phyloP scores from a whole-genome alignment of 2,329 filamentous ascomycete species.

The Diaporthe velutina region DNA sequence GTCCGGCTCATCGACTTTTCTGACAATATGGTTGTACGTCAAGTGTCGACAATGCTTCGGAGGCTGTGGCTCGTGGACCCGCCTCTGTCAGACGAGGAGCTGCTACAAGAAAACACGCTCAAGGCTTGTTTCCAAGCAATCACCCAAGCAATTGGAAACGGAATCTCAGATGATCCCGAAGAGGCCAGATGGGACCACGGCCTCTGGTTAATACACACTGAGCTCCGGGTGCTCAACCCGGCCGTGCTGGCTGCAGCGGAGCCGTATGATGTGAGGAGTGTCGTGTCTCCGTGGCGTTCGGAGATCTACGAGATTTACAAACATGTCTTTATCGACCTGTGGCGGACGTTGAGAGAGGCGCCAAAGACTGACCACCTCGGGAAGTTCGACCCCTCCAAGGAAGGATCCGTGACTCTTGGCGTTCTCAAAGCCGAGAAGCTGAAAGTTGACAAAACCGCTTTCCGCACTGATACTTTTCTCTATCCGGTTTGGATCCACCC shows the following conservation, averaged over 20 bases:
- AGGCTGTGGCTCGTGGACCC: constrained; percentile 40
- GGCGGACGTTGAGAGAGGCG: constrained; percentile 29
- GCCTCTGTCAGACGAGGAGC: constrained; percentile 35
- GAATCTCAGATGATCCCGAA: constrained; percentile 27
- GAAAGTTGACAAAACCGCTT: constrained; percentile 28
- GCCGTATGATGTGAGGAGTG: constrained; percentile 32
- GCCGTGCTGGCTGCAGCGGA: constrained; percentile 2
- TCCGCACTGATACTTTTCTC: constrained; percentile 39
- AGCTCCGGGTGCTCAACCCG: constrained; percentile 33
- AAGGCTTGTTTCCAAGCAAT: constrained; percentile 28
- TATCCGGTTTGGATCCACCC: constrained; percentile 37
- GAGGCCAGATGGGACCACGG: constrained; percentile 35
- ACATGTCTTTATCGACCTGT: constrained; percentile 40
- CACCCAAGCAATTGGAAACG: constrained; percentile 25
- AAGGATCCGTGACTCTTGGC: constrained; percentile 34
- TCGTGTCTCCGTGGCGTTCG: constrained; percentile 37
- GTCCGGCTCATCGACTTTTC: constrained; percentile 37
- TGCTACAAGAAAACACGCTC: constrained; percentile 25
- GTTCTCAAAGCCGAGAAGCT: constrained; percentile 26
- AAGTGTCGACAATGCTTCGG: constrained; percentile 38
- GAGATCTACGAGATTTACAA: constrained; percentile 40
- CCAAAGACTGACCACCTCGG: constrained; percentile 12
- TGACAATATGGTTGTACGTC: constrained; percentile 32
- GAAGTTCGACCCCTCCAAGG: constrained; percentile 35
- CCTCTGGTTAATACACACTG: constrained; percentile 34